These are phyloP conservation scores for Myriosclerotinia curreyana DNA, from an alignment of 2,329 filamentous ascomycete species.

Conservation along the genomic window DNA sequence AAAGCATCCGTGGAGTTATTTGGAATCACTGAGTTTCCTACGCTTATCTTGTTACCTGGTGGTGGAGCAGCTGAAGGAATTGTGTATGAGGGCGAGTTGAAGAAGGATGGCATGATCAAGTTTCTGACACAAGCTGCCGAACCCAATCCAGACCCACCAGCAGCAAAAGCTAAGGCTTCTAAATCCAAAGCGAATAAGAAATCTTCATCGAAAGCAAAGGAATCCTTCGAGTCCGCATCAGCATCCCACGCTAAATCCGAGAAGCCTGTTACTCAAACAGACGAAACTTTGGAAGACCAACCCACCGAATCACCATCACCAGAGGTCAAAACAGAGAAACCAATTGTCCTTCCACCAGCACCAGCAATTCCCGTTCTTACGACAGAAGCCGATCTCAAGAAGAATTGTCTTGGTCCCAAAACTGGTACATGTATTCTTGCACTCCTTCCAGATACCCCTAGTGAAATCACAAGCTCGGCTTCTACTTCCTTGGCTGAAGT, in stretches of 20 bases:
- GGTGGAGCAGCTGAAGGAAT: slow-evolving; percentile 63
- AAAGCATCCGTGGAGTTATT: slow-evolving; percentile 68
- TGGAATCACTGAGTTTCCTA: slow-evolving; percentile 73
- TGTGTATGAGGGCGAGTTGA: slow-evolving; percentile 77
- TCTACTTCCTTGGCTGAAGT: slow-evolving; percentile 68
- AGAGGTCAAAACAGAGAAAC: slow-evolving; percentile 43
- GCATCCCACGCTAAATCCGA: slow-evolving; percentile 51
- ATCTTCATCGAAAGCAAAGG: slow-evolving; percentile 43
- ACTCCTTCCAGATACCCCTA: slow-evolving; percentile 54
- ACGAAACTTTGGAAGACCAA: slow-evolving; percentile 49
- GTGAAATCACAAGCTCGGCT: slow-evolving; percentile 47
- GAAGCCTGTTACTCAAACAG: slow-evolving; percentile 47
- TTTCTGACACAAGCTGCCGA: slow-evolving; percentile 78
- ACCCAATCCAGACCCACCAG: slow-evolving; percentile 74
- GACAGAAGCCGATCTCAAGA: slow-evolving; percentile 60
- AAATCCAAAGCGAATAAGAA: slow-evolving; percentile 42
- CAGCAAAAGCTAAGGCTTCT: slow-evolving; percentile 45
- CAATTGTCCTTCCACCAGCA: slow-evolving; percentile 48
- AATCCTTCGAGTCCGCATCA: slow-evolving; percentile 50
- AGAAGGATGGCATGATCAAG: slow-evolving; percentile 74
- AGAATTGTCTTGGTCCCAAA: slow-evolving; percentile 71
- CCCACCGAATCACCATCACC: slow-evolving; percentile 50
- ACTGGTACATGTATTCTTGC: slow-evolving; percentile 81
- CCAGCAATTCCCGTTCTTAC: slow-evolving; percentile 65
- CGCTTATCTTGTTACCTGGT: slow-evolving; percentile 74